A percentile compares a stretch with the other conserved stretches of the same genome.
phyloP scores from a whole-genome alignment of 768 basidiomycete genomes.

The Pleurotus djamor region DNA sequence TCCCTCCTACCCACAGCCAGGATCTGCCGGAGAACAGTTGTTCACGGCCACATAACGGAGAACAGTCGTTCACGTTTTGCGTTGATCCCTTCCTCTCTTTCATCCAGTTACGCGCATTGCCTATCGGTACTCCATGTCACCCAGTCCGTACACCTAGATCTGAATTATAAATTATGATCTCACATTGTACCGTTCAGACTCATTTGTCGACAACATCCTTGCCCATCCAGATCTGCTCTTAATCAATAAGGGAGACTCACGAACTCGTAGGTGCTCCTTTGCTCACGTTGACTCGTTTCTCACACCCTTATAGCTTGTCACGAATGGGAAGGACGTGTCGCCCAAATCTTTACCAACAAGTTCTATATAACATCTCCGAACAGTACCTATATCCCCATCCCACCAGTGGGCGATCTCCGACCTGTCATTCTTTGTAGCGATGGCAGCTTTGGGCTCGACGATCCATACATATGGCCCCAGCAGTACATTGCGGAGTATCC shows the following conservation, averaged over 20 bases:
- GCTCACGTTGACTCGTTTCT: neutral
- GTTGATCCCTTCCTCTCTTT: no score
- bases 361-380: neutral
- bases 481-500: neutral
- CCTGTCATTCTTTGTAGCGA: neutral
- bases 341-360: neutral
- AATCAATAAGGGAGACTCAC: neutral
- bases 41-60: no score
- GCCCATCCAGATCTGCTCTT: neutral
- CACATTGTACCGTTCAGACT: no score
- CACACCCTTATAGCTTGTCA: neutral
- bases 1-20: no score
- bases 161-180: no score
- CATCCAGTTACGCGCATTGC: no score
- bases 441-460: neutral
- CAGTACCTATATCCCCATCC: neutral
- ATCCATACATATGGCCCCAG: neutral
- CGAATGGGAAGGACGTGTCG: neutral
- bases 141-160: no score
- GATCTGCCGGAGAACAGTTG: no score
- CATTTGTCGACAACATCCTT: neutral
- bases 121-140: no score
- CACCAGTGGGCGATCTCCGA: no score
- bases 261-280: neutral
- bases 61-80: no score